A percentile compares a stretch with the other conserved stretches of the same genome.
These are phyloP conservation scores for Eucalyptus globulus DNA, from an alignment of 345 rosid genomes.

Conservation along the genomic window DNA sequence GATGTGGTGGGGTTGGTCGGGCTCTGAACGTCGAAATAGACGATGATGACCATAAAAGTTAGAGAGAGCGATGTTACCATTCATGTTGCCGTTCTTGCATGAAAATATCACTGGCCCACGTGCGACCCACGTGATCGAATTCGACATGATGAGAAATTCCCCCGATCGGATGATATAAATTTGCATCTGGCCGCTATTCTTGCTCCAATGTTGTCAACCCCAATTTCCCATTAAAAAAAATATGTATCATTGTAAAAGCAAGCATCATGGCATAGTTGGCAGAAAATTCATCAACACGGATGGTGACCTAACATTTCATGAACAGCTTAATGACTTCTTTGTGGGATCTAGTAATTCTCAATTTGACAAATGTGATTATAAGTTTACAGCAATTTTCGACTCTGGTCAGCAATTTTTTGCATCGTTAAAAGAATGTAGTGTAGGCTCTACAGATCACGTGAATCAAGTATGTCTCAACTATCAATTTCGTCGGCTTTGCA, in stretches of 20 bases:
- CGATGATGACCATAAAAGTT: neutral
- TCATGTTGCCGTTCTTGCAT: neutral
- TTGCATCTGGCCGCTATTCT: neutral
- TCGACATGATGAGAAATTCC: neutral
- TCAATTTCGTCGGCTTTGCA: neutral
- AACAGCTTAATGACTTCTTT: neutral
- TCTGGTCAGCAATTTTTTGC: neutral
- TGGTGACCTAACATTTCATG: neutral
- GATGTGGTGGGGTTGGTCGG: neutral
- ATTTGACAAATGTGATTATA: neutral
- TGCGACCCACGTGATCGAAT: neutral
- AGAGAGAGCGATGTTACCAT: neutral
- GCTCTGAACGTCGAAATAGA: neutral
- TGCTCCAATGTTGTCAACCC: neutral
- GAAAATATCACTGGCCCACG: neutral
- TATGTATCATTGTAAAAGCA: neutral
- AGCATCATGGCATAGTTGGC: neutral
- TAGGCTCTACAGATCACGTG: fast-evolving
- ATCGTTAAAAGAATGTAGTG: neutral
- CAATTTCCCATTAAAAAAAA: neutral
- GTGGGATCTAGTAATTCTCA: neutral
- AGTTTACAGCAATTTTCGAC: neutral
- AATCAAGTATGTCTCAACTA: neutral
- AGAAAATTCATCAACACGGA: neutral
- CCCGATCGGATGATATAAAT: neutral